A percentile compares a stretch with the other conserved stretches of the same genome.
Conservation (phyloP, 768 basidiomycete species). For the Leucosporidium creatinivorum region DNA sequence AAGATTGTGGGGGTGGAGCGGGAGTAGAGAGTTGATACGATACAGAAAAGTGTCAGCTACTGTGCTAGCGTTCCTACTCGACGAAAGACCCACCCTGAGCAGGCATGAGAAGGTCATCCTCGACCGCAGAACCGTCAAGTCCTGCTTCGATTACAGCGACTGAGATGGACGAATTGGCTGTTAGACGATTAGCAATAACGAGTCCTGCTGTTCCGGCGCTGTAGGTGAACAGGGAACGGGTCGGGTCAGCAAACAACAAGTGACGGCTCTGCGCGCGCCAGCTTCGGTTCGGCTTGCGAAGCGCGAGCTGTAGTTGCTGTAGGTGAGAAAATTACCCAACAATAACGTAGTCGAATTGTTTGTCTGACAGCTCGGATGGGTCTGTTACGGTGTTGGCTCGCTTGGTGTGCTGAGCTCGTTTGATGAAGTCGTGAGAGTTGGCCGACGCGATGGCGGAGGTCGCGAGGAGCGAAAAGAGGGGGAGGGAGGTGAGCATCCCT, state of each 20-base stretch:
- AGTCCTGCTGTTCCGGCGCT: constrained; percentile 39
- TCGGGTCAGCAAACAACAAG: no score
- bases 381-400: constrained; percentile 15
- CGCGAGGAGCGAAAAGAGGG: neutral
- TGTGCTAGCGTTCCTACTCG: neutral
- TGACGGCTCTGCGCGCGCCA: no score
- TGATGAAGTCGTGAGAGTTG: neutral
- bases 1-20: no score
- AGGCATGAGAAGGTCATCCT: constrained; percentile 26
- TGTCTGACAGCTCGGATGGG: constrained; percentile 3
- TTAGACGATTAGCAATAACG: constrained; percentile 39
- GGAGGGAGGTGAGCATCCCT: neutral
- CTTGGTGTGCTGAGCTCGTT: constrained; percentile 8
- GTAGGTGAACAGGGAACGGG: no score
- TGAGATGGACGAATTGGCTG: constrained; percentile 31
- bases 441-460: neutral
- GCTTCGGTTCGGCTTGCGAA: no score
- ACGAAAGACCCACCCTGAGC: constrained; percentile 26
- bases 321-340: constrained; percentile 10
- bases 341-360: constrained; percentile 34
- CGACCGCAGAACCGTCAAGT: constrained; percentile 22
- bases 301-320: no score
- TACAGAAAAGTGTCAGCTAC: neutral
- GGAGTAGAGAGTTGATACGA: no score
- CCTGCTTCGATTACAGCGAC: constrained; percentile 41